Conservation (phyloP, 1,139 yeast genomes). For the Diutina mesorugosa region DNA sequence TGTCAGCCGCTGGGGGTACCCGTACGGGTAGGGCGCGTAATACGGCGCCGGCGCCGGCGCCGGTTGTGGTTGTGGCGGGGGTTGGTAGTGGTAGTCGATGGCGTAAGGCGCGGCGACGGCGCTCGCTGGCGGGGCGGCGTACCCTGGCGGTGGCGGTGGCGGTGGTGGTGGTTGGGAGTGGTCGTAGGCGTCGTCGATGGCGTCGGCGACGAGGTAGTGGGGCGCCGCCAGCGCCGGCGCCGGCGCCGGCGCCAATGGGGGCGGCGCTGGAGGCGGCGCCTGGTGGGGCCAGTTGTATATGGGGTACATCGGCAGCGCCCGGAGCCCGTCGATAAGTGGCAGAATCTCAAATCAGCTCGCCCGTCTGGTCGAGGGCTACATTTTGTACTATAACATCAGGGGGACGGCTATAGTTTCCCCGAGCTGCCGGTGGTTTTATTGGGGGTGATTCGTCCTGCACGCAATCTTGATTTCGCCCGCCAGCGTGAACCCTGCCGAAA, state of each 20-base stretch:
- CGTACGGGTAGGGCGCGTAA: not conserved
- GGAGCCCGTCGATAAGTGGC: not conserved
- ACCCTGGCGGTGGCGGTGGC: not conserved
- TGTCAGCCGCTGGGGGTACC: not conserved
- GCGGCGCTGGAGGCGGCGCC: not conserved
- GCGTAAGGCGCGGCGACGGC: not conserved
- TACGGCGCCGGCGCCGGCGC: not conserved
- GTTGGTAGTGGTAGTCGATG: not conserved
- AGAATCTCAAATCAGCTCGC: not conserved
- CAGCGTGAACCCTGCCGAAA: not conserved
- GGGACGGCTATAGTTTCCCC: conserved; percentile 1
- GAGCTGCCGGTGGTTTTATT: not conserved
- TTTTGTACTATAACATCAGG: conserved; percentile 1
- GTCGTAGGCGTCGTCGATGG: not conserved
- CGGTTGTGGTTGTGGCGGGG: not conserved
- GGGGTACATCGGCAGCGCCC: not conserved
- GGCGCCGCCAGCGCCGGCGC: not conserved
- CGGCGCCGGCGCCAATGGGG: not conserved
- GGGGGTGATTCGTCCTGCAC: not conserved
- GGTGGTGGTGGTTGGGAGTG: not conserved
- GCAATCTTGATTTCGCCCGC: not conserved
- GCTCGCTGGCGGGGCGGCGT: not conserved
- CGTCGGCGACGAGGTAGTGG: not conserved
- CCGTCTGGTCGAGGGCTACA: not conserved
- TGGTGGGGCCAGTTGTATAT: not conserved